phyloP scores from a whole-genome alignment of 176 grass and related monocot species.

The Saccharum officinarum region DNA sequence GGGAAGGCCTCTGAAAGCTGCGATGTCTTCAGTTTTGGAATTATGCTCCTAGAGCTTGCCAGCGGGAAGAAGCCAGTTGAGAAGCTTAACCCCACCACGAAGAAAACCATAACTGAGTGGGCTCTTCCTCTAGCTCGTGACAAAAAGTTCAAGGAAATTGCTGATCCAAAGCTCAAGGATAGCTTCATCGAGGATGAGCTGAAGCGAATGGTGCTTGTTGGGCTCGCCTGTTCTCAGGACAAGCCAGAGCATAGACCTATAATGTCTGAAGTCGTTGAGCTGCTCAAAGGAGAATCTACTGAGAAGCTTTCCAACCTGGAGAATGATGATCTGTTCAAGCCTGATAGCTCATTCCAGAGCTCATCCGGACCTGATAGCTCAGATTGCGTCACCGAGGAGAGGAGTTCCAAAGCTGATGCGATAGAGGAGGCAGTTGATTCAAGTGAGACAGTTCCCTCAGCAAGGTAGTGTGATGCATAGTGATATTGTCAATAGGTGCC shows the following conservation, averaged over 20 bases:
- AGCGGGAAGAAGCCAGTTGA: constrained; percentile 79
- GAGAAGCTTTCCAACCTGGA: constrained; percentile 69
- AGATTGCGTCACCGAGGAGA: constrained; percentile 52
- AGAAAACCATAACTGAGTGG: constrained; percentile 63
- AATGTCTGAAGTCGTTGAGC: constrained; percentile 75
- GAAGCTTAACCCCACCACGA: constrained; percentile 64
- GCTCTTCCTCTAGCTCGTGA: constrained; percentile 59
- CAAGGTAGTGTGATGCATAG: constrained; percentile 46
- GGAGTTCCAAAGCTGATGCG: constrained; percentile 45
- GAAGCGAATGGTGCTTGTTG: constrained; percentile 71
- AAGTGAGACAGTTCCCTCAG: constrained; percentile 51
- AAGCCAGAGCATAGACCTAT: constrained; percentile 64
- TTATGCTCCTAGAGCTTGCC: constrained; percentile 73
- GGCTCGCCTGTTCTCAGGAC: constrained; percentile 64
- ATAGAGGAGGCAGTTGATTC: constrained; percentile 47
- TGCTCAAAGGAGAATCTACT: constrained; percentile 72
- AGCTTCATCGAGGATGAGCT: constrained; percentile 57
- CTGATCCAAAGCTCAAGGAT: constrained; percentile 64
- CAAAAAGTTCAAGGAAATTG: constrained; percentile 73
- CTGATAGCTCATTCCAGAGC: constrained; percentile 27
- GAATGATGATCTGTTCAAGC: constrained; percentile 66
- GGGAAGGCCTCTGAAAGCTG: constrained; percentile 88
- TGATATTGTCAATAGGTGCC: background rate
- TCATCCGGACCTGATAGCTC: constrained; percentile 37
- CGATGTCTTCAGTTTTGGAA: constrained; percentile 77